A percentile compares a stretch with the other conserved stretches of the same genome.
phyloP scores from a whole-genome alignment of 352 stramenopile species.

The Pythium scleroteichum region DNA sequence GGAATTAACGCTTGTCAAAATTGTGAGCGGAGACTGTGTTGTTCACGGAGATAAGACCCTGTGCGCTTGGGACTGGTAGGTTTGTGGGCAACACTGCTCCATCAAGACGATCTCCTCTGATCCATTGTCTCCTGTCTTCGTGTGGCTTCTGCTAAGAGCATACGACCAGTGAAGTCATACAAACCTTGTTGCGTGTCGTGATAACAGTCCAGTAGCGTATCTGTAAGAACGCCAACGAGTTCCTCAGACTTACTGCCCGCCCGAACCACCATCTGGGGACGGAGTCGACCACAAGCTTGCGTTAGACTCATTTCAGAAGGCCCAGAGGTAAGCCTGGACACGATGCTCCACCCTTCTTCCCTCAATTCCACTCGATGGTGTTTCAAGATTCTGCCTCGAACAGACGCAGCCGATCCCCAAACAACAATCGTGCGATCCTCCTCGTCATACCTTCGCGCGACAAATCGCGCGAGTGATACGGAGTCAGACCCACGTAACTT shows the following conservation, averaged over 20 bases:
- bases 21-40: too few species aligned
- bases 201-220: conserved; percentile 17
- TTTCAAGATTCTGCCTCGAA: conserved; percentile 10
- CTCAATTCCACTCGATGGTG: conserved; percentile 6
- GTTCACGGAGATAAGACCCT: too few species aligned
- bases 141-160: conserved; percentile 11
- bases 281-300: conserved; percentile 9
- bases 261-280: not conserved
- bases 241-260: conserved; percentile 14
- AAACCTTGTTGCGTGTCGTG: conserved; percentile 14
- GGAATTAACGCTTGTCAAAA: too few species aligned
- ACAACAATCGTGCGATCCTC: conserved; percentile 1
- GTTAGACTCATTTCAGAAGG: not conserved
- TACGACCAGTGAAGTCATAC: conserved; percentile 13
- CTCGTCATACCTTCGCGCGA: conserved; percentile 7
- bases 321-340: not conserved
- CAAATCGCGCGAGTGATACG: not conserved
- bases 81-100: too few species aligned
- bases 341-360: conserved; percentile 18
- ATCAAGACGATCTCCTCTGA: too few species aligned
- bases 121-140: not conserved
- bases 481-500: conserved; percentile 12
- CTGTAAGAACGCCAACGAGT: conserved; percentile 17
- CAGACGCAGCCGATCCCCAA: conserved; percentile 7
- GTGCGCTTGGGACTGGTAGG: too few species aligned